Percentiles rank a stretch among this genome's conserved stretches.
Evolutionary conservation across 352 stramenopile genomes (phyloP).

Genomic region (Phytopythium mirpurense): DNA sequence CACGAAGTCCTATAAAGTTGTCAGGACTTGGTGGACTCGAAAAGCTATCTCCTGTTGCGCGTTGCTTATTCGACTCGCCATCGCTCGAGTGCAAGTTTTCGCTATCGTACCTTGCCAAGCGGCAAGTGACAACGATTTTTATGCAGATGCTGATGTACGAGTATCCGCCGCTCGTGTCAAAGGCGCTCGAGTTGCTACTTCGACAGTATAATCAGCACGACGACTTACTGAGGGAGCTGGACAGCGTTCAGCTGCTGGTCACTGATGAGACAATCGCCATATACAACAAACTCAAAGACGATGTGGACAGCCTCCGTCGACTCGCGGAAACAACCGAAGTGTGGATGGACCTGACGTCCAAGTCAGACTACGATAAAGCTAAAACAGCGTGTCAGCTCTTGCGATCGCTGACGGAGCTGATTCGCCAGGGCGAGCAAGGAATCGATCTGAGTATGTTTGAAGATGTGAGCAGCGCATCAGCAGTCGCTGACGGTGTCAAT

Average conservation of each 20-base stretch:
- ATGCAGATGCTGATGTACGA: constrained; percentile 83
- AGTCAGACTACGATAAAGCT: constrained; percentile 63
- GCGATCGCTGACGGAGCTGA: constrained; percentile 31
- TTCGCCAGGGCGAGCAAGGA: constrained; percentile 9
- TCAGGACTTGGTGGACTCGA: constrained; percentile 13
- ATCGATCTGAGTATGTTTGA: background rate
- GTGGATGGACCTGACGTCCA: constrained; percentile 77
- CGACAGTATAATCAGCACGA: constrained; percentile 75
- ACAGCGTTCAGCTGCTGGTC: constrained; percentile 56
- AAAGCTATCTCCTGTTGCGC: constrained; percentile 39
- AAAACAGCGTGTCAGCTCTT: constrained; percentile 39
- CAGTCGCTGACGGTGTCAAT: background rate
- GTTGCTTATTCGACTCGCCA: constrained; percentile 38
- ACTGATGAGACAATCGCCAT: constrained; percentile 56
- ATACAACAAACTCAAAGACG: constrained; percentile 62
- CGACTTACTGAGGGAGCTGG: constrained; percentile 55
- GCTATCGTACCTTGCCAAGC: constrained; percentile 31
- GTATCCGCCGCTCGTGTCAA: constrained; percentile 63
- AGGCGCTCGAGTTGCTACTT: constrained; percentile 64
- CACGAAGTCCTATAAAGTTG: background rate
- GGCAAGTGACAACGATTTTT: constrained; percentile 48
- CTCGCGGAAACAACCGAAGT: constrained; percentile 74
- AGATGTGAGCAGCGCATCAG: background rate
- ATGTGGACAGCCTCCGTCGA: constrained; percentile 53
- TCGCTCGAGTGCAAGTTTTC: constrained; percentile 61